These are phyloP conservation scores for Puya raimondii DNA, from an alignment of 176 grass and related monocot genomes.

Conservation along the genomic window DNA sequence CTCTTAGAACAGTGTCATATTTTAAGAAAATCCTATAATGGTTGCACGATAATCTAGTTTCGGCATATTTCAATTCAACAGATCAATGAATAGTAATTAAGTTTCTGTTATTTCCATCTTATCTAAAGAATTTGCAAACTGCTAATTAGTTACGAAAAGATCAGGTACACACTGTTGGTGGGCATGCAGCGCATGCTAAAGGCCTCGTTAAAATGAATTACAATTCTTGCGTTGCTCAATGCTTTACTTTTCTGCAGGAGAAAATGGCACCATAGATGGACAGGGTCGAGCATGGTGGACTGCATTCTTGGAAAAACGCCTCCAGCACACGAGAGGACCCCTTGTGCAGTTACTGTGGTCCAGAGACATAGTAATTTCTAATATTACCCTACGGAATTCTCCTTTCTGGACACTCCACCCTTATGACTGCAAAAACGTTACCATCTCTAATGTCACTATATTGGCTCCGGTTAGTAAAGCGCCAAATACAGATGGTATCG, in stretches of 20 bases:
- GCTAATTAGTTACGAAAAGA: too few relatives aligned
- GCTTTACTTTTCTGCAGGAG: conserved; percentile 28
- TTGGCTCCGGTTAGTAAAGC: conserved; percentile 58
- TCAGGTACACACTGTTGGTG: neutral
- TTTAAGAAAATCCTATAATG: too few relatives aligned
- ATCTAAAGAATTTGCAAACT: too few relatives aligned
- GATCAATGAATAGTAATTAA: too few relatives aligned
- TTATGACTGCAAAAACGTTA: conserved; percentile 82
- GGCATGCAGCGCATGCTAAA: neutral
- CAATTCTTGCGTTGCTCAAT: neutral
- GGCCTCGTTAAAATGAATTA: neutral
- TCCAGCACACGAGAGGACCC: conserved; percentile 74
- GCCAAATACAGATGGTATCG: conserved; percentile 95
- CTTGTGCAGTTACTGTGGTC: conserved; percentile 83
- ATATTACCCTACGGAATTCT: conserved; percentile 70
- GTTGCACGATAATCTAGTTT: too few relatives aligned
- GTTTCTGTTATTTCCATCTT: too few relatives aligned
- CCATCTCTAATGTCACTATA: conserved; percentile 62
- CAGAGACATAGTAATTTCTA: conserved; percentile 61
- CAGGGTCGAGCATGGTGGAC: conserved; percentile 76
- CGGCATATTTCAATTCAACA: too few relatives aligned
- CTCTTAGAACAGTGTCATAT: too few relatives aligned
- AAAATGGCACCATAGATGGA: conserved; percentile 93
- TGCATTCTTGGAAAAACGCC: conserved; percentile 53
- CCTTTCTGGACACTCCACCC: conserved; percentile 94